Percentiles rank a stretch among this genome's conserved stretches.
These are phyloP conservation scores for Pleurotus giganteus DNA, from an alignment of 768 basidiomycete genomes.

Conservation along the genomic window DNA sequence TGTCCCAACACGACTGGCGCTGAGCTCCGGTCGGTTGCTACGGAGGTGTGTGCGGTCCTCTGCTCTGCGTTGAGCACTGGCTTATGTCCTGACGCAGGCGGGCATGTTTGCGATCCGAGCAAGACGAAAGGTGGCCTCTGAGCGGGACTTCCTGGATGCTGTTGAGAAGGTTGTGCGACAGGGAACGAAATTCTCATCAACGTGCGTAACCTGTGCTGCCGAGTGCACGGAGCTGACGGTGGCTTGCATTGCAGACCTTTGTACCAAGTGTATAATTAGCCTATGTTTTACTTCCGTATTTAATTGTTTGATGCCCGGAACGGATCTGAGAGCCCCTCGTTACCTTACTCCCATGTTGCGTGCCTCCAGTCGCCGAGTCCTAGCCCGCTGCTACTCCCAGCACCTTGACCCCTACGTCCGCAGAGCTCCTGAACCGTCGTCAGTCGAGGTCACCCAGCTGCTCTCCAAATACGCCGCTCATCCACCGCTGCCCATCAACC, in stretches of 20 bases:
- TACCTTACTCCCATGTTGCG: not conserved
- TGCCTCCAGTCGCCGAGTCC: not conserved
- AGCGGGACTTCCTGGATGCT: slow-evolving; percentile 95
- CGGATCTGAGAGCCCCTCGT: slow-evolving; percentile 1
- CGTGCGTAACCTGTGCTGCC: slow-evolving; percentile 52
- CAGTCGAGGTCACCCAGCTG: slow-evolving; percentile 54
- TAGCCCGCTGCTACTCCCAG: slow-evolving; percentile 1
- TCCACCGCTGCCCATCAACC: slow-evolving; percentile 65
- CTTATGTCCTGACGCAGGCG: slow-evolving; percentile 52
- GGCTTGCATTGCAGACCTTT: slow-evolving; percentile 54
- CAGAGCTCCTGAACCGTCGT: slow-evolving; percentile 46
- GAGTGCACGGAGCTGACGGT: slow-evolving; percentile 10
- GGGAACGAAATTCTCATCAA: slow-evolving; percentile 97
- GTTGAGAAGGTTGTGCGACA: slow-evolving; percentile 99
- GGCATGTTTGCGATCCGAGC: slow-evolving; percentile 99
- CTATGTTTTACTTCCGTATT: slow-evolving; percentile 10
- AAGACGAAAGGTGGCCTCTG: slow-evolving; percentile 93
- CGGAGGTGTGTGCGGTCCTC: slow-evolving; percentile 61
- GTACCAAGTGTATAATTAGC: slow-evolving; percentile 93
- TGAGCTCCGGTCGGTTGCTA: slow-evolving; percentile 95
- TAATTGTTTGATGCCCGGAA: not conserved
- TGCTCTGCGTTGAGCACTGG: not conserved
- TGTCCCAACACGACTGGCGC: slow-evolving; percentile 99
- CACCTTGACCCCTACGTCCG: slow-evolving; percentile 21
- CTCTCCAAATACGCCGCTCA: slow-evolving; percentile 63